These are phyloP conservation scores for Seiridium unicorne DNA, from an alignment of 2,329 filamentous ascomycete genomes.

Conservation along the genomic window DNA sequence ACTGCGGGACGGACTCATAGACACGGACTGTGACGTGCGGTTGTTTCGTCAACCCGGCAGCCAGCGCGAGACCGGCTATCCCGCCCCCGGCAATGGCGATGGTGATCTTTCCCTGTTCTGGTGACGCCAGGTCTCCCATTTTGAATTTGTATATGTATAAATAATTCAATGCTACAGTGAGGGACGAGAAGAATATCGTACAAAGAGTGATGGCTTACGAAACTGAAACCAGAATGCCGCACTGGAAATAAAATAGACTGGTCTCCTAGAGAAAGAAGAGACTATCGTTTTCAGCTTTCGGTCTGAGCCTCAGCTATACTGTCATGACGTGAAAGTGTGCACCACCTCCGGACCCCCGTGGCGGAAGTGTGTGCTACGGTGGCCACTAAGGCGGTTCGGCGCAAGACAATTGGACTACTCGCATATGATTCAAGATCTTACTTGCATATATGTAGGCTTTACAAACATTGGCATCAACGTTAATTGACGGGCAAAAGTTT, in stretches of 20 bases:
- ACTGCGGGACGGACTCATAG: constrained; percentile 31
- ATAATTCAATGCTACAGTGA: neutral
- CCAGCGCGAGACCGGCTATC: constrained; percentile 35
- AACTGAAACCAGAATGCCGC: too few species aligned
- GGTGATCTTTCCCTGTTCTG: constrained; percentile 10
- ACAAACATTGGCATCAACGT: neutral
- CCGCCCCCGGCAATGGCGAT: constrained; percentile 27
- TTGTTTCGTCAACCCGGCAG: constrained; percentile 31
- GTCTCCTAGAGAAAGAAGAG: too few species aligned
- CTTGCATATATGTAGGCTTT: neutral
- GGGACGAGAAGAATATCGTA: neutral
- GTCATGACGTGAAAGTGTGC: neutral
- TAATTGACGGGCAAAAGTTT: neutral
- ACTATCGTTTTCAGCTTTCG: neutral
- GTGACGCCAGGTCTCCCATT: constrained; percentile 5
- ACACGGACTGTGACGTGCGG: constrained; percentile 32
- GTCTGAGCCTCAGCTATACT: neutral
- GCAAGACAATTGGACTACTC: neutral
- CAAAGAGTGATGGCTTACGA: too few species aligned
- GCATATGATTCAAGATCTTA: neutral
- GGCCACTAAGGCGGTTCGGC: neutral
- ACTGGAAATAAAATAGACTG: too few species aligned
- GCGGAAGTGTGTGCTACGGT: neutral
- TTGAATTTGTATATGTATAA: neutral
- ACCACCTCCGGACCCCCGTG: neutral